Base-by-base conservation (phyloP, 2,329 filamentous ascomycete genomes). In the Neodidymelliopsis sp. region DNA sequence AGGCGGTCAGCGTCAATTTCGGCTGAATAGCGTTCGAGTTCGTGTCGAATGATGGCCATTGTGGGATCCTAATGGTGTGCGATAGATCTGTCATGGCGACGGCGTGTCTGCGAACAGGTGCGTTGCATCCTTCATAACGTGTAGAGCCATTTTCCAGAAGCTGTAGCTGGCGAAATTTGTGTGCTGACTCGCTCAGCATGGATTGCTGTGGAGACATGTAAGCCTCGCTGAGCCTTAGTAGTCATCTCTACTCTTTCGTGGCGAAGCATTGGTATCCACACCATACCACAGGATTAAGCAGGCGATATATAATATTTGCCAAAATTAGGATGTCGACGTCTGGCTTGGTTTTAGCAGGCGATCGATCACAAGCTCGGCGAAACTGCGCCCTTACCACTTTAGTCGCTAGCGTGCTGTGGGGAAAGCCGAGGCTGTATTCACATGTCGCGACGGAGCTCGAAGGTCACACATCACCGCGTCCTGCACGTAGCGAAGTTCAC, bases 341-440 rank as follows among this genome's bases (percentile, higher is more conserved):
- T 31, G 29, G 15, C 18, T 16, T 29, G n/a, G 4, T 8, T 16
- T 16, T 9, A 9, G 28, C 6, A 18, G 10, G 8, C 27, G 15
- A 36, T 46, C 43, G 15, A 36, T 46, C 43, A 39, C 34, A 18
- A 39, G 34, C 35, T 38, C 9, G 23, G 24, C 10, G 6, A 6
- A 11, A 19, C 9, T 3, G 22, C 35, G 20, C 28, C 28, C 44
- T 34, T 13, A 29, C 29, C 8, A 4, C 16, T 35, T 2, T 4
- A 5, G 18, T 6, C 18, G n/a, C 24, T 29, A 33, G 35, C 49
- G 45, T 4, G 38, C 50, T 57, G 56, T 60, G 56, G 57, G 56
- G 57, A 52, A 56, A 58, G 57, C 59, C 59, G 53, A 56, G 59
- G 59, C 53, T 50, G 16, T 34, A 27, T 59, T 60, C 57, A 62